These are phyloP conservation scores for Camellia oleifera DNA, from an alignment of 179 eudicot genomes.

Conservation along the genomic window DNA sequence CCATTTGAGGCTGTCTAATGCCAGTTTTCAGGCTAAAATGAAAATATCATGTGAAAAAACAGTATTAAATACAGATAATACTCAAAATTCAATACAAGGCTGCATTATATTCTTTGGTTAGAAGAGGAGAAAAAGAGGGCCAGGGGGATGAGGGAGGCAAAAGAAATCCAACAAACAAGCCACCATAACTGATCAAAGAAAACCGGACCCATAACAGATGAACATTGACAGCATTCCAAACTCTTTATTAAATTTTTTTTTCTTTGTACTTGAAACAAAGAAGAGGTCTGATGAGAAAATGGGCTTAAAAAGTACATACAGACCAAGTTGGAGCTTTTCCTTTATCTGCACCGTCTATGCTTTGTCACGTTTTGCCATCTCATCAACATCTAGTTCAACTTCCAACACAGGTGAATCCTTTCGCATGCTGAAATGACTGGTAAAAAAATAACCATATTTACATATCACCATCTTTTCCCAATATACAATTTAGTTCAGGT, in stretches of 20 bases:
- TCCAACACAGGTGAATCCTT: constrained; percentile 72
- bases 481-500: background rate
- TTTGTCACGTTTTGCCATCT: constrained; percentile 81
- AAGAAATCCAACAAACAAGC: background rate
- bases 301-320: constrained; percentile 9
- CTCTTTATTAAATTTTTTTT: background rate
- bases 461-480: background rate
- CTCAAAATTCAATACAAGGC: background rate
- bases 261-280: background rate
- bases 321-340: constrained; percentile 3
- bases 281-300: background rate
- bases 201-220: background rate
- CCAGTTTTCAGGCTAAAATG: background rate
- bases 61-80: background rate
- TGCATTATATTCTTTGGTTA: background rate
- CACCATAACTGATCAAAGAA: background rate
- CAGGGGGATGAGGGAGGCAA: background rate
- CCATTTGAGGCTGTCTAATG: background rate
- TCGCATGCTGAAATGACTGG: constrained; percentile 55
- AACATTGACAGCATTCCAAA: background rate
- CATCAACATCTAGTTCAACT: constrained; percentile 90
- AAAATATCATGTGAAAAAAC: background rate
- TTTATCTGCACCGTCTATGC: constrained; percentile 15
- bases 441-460: constrained; percentile 1
- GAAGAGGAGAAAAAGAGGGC: background rate